Base-by-base conservation (phyloP, 2,329 filamentous ascomycete species). In the Penicillium palitans region DNA sequence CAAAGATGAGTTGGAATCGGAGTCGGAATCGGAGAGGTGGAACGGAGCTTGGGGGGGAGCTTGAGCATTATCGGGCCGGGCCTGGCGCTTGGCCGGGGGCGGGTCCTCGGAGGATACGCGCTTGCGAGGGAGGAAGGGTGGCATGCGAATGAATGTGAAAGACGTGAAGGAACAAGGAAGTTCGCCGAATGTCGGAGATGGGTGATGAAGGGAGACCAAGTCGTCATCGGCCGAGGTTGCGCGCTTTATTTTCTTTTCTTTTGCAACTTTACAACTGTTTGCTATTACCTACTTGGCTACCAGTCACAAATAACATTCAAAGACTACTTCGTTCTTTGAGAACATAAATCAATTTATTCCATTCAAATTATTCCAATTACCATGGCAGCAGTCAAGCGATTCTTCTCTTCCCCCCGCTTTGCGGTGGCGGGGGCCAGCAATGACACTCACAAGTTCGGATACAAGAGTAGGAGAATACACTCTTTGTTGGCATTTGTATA, bases 351-450 rank as follows among this genome's bases (percentile, higher is more conserved):
- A n/a, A 25, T 27, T 27, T 6, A 17, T n/a, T 44, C 15, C 1
- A n/a, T n/a, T 27, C 15, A 25, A n/a, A n/a, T 35, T 15, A 44
- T 33, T 8, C 24, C 25, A 44, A 27, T 8, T 50, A 59, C 24
- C 17, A 74, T 74, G 71, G 69, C 70, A 19, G 84, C 89, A 46
- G 87, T 91, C 46, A 87, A 86, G 62, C 82, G 83, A 13, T 97
- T 97, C 82, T 96, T 97, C 79, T 82, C 85, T 4, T 89, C 88
- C 8, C 85, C 88, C 27, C 81, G 84, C 65, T 96, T 93, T 74
- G 93, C 93, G 58, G 93, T 97, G 29, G 91, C 93, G 21, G 93
- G 93, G 68, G 93, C 93, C 39, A 93, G 89, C 72, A 90, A 90
- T 52, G 91, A 96, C 76, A 81, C 89, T 41, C 80, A 82, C 72